Evolutionary conservation across 1,284 basidiomycete genomes (phyloP).

Genomic region (Heterobasidion occidentale): DNA sequence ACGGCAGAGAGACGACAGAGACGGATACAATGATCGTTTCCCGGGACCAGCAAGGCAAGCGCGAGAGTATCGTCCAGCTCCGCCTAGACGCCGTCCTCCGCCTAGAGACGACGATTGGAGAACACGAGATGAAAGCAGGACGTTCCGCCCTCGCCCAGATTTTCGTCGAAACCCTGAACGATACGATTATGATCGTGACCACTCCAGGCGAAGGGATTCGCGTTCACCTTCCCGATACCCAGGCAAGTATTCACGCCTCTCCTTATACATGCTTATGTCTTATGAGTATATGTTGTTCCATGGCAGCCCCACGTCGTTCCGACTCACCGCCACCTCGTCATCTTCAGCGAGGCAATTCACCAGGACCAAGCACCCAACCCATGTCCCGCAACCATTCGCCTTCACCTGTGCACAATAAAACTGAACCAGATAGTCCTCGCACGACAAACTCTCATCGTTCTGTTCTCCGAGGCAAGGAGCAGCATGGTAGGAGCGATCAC

Average conservation of each 20-base stretch:
- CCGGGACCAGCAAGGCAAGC: background rate
- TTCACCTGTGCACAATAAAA: background rate
- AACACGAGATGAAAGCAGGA: constrained; percentile 9
- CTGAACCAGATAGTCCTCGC: background rate
- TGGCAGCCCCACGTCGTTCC: background rate
- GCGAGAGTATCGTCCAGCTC: background rate
- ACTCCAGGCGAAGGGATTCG: background rate
- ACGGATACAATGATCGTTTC: background rate
- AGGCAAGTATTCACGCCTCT: background rate
- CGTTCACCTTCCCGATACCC: background rate
- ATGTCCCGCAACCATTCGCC: constrained; percentile 5
- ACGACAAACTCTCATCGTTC: background rate
- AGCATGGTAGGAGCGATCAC: background rate
- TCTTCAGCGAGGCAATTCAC: background rate
- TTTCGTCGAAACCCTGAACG: constrained; percentile 3
- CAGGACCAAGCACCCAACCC: background rate
- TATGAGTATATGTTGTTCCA: background rate
- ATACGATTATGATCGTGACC: constrained; percentile 8
- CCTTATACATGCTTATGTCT: background rate
- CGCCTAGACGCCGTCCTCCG: background rate
- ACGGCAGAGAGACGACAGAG: background rate
- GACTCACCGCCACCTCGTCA: background rate
- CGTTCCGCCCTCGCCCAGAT: constrained; percentile 4
- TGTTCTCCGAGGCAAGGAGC: background rate
- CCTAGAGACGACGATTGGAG: constrained; percentile 3